Evolutionary conservation across 1,284 basidiomycete genomes (phyloP).

Genomic region (Cutaneotrichosporon cutaneum): DNA sequence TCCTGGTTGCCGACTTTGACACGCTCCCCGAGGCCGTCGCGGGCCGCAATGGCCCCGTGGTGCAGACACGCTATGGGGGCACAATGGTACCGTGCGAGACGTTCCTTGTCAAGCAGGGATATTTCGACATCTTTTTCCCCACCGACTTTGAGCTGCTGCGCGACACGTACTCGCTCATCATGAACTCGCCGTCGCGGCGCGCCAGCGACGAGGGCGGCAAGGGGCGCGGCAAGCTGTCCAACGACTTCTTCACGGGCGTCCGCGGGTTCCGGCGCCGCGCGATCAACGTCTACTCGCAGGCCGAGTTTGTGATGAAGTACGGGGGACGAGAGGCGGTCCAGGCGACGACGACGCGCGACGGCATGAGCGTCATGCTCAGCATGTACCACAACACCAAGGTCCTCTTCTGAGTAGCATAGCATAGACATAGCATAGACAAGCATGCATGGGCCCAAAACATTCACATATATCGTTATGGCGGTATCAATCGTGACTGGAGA

Average conservation of each 20-base stretch:
- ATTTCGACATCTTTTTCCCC: conserved; percentile 99
- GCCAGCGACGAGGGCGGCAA: conserved; percentile 13
- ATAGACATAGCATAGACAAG: conserved; percentile 9
- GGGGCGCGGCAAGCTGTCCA: conserved; percentile 11
- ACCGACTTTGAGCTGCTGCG: conserved; percentile 82
- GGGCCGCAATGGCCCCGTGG: conserved; percentile 87
- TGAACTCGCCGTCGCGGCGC: conserved; percentile 53
- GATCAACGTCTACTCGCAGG: conserved; percentile 47
- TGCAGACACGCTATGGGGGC: conserved; percentile 85
- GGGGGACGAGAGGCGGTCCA: conserved; percentile 37
- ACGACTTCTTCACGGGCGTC: conserved; percentile 39
- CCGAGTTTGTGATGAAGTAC: conserved; percentile 45
- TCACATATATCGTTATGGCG: conserved; percentile 1
- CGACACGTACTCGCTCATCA: conserved; percentile 81
- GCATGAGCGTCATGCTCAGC: conserved; percentile 44
- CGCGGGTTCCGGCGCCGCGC: conserved; percentile 42
- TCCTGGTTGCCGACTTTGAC: conserved; percentile 90
- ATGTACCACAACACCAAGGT: conserved; percentile 53
- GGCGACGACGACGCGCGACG: conserved; percentile 43
- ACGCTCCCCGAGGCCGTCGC: conserved; percentile 80
- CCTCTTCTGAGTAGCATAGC: conserved; percentile 41
- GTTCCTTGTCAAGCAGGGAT: conserved; percentile 89
- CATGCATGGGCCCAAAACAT: conserved; percentile 8
- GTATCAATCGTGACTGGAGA: not conserved
- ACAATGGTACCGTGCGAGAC: conserved; percentile 86